A percentile compares a stretch with the other conserved stretches of the same genome.
These are phyloP conservation scores for Oryza glaberrima DNA, from an alignment of 176 grass and related monocot genomes.

Conservation along the genomic window DNA sequence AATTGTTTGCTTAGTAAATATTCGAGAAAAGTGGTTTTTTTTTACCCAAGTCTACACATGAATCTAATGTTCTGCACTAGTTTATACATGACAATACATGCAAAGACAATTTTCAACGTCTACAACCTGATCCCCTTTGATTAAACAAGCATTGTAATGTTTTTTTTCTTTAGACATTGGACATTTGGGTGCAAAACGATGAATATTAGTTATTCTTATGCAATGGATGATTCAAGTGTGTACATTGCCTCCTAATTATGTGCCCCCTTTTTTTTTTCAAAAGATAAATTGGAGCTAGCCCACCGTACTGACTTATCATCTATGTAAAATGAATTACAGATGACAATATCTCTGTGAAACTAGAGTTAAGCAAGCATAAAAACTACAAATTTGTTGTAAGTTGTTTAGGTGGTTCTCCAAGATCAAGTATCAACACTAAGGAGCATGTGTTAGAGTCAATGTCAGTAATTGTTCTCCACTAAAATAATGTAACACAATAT, in stretches of 20 bases:
- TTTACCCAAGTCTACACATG: not conserved
- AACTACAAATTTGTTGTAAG: not conserved
- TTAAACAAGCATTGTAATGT: not conserved
- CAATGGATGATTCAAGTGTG: not conserved
- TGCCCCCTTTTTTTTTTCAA: too few relatives aligned
- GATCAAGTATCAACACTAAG: not conserved
- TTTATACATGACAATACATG: slow-evolving; percentile 9
- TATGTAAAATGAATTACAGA: not conserved
- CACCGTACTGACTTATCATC: too few relatives aligned
- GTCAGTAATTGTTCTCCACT: not conserved
- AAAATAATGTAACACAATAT: not conserved
- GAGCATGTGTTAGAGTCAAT: not conserved
- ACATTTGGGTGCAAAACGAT: not conserved
- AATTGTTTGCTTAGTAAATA: not conserved
- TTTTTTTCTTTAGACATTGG: not conserved
- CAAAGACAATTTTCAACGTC: not conserved
- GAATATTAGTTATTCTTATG: not conserved
- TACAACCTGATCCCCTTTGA: not conserved
- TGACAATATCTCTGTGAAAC: not conserved
- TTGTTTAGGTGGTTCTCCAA: not conserved
- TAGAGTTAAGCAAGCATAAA: not conserved
- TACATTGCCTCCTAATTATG: too few relatives aligned
- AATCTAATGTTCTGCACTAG: not conserved
- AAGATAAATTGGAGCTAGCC: too few relatives aligned
- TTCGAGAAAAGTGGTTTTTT: not conserved